phyloP scores from a whole-genome alignment of 345 rosid species.

The Mangifera indica region DNA sequence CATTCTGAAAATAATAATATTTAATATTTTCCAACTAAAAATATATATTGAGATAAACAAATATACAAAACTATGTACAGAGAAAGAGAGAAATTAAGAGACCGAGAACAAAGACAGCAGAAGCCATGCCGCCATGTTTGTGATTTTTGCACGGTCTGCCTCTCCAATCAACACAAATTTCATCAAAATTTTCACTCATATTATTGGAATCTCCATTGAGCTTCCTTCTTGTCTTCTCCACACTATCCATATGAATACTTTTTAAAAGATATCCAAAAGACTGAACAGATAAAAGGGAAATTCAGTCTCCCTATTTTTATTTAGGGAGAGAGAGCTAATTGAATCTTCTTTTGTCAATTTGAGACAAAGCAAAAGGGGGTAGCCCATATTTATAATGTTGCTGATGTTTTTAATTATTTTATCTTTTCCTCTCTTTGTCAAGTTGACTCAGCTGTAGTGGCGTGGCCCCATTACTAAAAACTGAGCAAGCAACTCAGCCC shows the following conservation, averaged over 20 bases:
- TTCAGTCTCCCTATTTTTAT: no score
- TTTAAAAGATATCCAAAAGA: neutral
- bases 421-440: neutral
- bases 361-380: conserved; percentile 16
- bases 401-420: conserved; percentile 11
- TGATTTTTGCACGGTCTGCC: conserved; percentile 52
- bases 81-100: conserved; percentile 14
- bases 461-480: conserved; percentile 18
- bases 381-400: conserved; percentile 26
- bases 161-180: conserved; percentile 55
- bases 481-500: neutral
- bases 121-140: conserved; percentile 70
- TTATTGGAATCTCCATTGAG: conserved; percentile 22
- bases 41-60: no score
- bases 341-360: conserved; percentile 15
- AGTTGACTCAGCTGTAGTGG: conserved; percentile 21
- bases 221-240: conserved; percentile 34
- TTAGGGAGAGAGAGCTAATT: no score
- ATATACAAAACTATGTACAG: neutral
- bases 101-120: conserved; percentile 76
- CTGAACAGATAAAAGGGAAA: no score
- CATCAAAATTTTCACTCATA: conserved; percentile 28
- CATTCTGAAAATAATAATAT: no score
- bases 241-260: conserved; percentile 6
- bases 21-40: neutral